phyloP scores from a whole-genome alignment of 805 yeast genomes.

The Wickerhamiella dianesei region DNA sequence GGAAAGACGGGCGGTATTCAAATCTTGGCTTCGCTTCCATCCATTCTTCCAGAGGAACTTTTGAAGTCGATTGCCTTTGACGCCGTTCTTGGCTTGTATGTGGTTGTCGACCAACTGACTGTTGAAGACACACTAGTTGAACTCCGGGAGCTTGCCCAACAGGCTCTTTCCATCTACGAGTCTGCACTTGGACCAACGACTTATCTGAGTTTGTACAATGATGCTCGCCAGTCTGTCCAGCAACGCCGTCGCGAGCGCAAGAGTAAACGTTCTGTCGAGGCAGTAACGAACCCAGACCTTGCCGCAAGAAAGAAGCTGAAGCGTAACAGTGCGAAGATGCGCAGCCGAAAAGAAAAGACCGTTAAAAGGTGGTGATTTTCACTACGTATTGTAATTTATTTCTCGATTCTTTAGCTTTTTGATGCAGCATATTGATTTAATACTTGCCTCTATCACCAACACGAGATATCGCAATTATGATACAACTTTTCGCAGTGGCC shows the following conservation, averaged over 20 bases:
- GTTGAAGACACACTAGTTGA: constrained; percentile 33
- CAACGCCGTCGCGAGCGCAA: constrained; percentile 62
- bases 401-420: too few species aligned
- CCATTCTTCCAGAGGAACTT: constrained; percentile 34
- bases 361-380: not conserved
- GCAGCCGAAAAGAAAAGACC: constrained; percentile 37
- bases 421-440: too few species aligned
- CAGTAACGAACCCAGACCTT: constrained; percentile 63
- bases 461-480: too few species aligned
- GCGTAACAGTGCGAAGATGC: constrained; percentile 63
- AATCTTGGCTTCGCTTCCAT: constrained; percentile 49
- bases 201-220: constrained; percentile 46
- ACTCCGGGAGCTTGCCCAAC: constrained; percentile 39
- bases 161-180: constrained; percentile 56
- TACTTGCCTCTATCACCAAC: too few species aligned
- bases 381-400: not conserved
- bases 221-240: constrained; percentile 47
- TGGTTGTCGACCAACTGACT: constrained; percentile 26
- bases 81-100: constrained; percentile 41
- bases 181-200: constrained; percentile 56
- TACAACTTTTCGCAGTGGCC: too few species aligned
- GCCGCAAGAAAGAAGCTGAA: constrained; percentile 67
- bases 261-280: constrained; percentile 60
- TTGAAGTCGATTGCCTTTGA: constrained; percentile 34
- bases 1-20: constrained; percentile 62